Evolutionary conservation across 129 eudicot genomes (phyloP), one percentile per base, ranked within the genome.

Genomic region (Cynara cardunculus): DNA sequence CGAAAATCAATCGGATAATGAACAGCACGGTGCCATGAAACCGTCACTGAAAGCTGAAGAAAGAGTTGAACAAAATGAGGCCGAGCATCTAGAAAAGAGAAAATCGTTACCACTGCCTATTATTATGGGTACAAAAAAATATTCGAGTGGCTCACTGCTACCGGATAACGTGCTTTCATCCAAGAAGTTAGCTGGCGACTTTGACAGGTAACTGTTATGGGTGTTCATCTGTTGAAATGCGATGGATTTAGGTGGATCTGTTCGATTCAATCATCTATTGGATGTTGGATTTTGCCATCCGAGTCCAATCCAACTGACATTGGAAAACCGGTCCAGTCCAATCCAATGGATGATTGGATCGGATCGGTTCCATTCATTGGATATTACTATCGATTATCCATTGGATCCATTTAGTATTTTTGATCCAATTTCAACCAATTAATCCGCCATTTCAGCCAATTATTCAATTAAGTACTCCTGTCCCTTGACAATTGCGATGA

Each of bases 81-180:
- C 59, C 66, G 78, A 75, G 61, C 80, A 75, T 73, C 34, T 73
- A 26, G 77, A 79, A 66, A 81, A 76, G 46, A 85, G 76, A 80
- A 86, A 84, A 30, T 81, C 85, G 34, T 72, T 76, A 37, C 83
- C 86, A 32, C 89, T 77, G 61, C 77, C 83, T 31, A 79, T 28
- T 46, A 83, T 69, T 81, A 80, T 84, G 56, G 95, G 90, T 81
- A 86, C 85, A 56, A 87, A 88, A 82, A 86, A 78, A 21, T 80
- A 82, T 81, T 72, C 81, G 12, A 92, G 99, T 74, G 93, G 93
- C 79, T 91, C 99, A 22, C 79, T 92, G 61, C 74, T 90, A 65
- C 97, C 90, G 30, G 99, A 92, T 71, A 82, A 82, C 59, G 75
- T 71, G 76, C 77, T 65, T 74, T 87, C 89, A 74, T 82, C 96